Conservation (phyloP, 2,329 filamentous ascomycete genomes). For the Aspergillus hortae region DNA sequence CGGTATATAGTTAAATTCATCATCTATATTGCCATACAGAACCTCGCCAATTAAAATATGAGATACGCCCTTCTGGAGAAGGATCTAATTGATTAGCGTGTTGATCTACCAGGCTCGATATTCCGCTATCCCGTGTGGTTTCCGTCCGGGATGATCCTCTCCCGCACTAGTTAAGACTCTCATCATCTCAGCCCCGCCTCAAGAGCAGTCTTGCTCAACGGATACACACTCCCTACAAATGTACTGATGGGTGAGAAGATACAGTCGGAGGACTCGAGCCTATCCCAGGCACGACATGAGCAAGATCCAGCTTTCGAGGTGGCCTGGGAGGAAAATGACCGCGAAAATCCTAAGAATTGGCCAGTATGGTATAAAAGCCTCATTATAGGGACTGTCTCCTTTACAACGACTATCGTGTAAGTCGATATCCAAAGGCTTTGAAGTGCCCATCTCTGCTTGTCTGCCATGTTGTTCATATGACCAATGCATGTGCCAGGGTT, state of each 20-base stretch:
- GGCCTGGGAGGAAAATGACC: conserved; percentile 10
- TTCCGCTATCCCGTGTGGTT: too few relatives aligned
- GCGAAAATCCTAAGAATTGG: conserved; percentile 15
- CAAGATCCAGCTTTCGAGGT: conserved; percentile 14
- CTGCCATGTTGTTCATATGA: background rate
- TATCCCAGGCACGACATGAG: background rate
- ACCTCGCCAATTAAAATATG: too few relatives aligned
- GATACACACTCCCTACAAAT: too few relatives aligned
- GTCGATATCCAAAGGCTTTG: background rate
- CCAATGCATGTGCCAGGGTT: background rate
- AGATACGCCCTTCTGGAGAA: too few relatives aligned
- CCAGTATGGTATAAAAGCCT: conserved; percentile 18
- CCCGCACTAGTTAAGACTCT: too few relatives aligned
- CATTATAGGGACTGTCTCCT: conserved; percentile 16
- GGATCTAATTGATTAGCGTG: too few relatives aligned
- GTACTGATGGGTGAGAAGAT: background rate
- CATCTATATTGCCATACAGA: too few relatives aligned
- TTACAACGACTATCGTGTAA: conserved; percentile 17
- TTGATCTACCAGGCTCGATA: too few relatives aligned
- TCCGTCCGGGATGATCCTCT: too few relatives aligned
- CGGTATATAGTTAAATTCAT: too few relatives aligned
- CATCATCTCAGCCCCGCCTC: too few relatives aligned
- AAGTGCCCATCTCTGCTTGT: background rate
- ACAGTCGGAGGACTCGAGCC: background rate
- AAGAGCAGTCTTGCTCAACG: too few relatives aligned